phyloP scores from a whole-genome alignment of 202 grass and related monocot genomes.

The Zoysia matrella region DNA sequence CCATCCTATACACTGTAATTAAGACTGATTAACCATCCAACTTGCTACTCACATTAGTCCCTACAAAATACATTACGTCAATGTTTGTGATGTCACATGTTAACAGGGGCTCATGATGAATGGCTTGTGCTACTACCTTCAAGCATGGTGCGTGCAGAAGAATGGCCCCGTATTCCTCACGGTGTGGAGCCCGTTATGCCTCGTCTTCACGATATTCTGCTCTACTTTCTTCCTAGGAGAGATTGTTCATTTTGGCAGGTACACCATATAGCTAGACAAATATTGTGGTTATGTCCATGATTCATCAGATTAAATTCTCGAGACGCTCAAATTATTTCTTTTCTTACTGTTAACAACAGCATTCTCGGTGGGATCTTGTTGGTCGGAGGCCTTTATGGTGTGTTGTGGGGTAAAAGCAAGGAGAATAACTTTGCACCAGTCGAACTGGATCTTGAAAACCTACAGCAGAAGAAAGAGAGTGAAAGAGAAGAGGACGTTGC shows the following conservation, averaged over 20 bases:
- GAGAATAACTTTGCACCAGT: constrained; percentile 7
- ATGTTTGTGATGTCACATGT: too few relatives aligned
- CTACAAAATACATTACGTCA: too few relatives aligned
- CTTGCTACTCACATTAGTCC: too few relatives aligned
- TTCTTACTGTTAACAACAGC: constrained; percentile 4
- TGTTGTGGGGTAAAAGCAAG: constrained; percentile 53
- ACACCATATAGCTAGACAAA: not conserved
- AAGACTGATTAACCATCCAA: not conserved
- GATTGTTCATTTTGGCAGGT: constrained; percentile 61
- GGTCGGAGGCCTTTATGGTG: constrained; percentile 23
- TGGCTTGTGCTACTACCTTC: not conserved
- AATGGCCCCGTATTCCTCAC: too few relatives aligned
- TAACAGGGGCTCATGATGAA: constrained; percentile 58
- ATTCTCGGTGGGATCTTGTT: not conserved
- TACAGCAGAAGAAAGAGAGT: too few relatives aligned
- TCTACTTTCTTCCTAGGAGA: constrained; percentile 70
- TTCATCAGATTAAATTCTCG: too few relatives aligned
- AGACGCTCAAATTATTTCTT: not conserved
- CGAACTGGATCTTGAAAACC: too few relatives aligned
- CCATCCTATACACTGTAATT: constrained; percentile 53
- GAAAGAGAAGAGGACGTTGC: too few relatives aligned
- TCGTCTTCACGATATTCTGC: constrained; percentile 61
- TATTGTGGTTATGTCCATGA: too few relatives aligned
- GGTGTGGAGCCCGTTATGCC: constrained; percentile 40
- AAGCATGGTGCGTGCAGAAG: too few relatives aligned